These are phyloP conservation scores for Colletotrichum sp. DNA, from an alignment of 2,329 filamentous ascomycete species.

Conservation along the genomic window DNA sequence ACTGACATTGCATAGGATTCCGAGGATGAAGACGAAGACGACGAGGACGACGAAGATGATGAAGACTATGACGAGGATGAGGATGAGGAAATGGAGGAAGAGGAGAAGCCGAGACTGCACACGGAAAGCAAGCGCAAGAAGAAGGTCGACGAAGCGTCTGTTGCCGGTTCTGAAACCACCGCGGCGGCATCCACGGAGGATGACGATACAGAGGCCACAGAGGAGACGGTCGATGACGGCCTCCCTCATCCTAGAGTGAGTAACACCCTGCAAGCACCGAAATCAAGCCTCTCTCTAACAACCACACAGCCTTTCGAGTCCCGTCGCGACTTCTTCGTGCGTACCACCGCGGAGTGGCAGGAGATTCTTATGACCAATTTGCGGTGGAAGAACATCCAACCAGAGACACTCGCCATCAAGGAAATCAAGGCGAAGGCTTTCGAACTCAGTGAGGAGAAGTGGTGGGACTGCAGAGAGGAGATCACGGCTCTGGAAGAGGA, in stretches of 20 bases:
- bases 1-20: slow-evolving; percentile 50
- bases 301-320: slow-evolving; percentile 80
- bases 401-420: slow-evolving; percentile 77
- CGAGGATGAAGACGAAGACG: slow-evolving; percentile 64
- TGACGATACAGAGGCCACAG: slow-evolving; percentile 52
- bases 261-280: background rate
- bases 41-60: slow-evolving; percentile 59
- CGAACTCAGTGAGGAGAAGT: slow-evolving; percentile 90
- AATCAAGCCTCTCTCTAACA: background rate
- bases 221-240: slow-evolving; percentile 68
- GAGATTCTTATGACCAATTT: slow-evolving; percentile 80
- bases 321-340: slow-evolving; percentile 87
- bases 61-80: slow-evolving; percentile 58
- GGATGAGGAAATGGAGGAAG: slow-evolving; percentile 54
- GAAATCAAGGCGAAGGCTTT: slow-evolving; percentile 93
- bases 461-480: slow-evolving; percentile 98
- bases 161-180: slow-evolving; percentile 28
- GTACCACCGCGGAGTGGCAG: slow-evolving; percentile 91
- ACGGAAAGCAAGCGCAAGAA: slow-evolving; percentile 64
- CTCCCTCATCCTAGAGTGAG: slow-evolving; percentile 72
- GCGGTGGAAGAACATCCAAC: slow-evolving; percentile 69
- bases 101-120: slow-evolving; percentile 44
- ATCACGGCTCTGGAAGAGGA: slow-evolving; percentile 91
- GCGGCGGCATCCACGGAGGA: slow-evolving; percentile 38
- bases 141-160: slow-evolving; percentile 48